Evolutionary conservation across 2,329 filamentous ascomycete genomes (phyloP).

Genomic region (Microascus cirrosus): DNA sequence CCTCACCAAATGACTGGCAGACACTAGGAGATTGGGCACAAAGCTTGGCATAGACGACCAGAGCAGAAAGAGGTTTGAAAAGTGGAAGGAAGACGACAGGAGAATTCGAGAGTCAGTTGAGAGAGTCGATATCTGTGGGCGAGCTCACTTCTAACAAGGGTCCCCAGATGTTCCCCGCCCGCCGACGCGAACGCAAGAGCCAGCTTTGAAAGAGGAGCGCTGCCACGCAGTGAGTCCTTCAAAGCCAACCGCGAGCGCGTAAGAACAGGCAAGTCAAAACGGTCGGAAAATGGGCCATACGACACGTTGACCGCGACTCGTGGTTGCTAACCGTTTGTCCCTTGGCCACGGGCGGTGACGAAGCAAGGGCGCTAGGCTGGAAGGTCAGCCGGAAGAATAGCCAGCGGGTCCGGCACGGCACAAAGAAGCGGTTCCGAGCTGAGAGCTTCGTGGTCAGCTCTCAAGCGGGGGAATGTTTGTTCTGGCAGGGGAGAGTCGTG

Average conservation of each 20-base stretch:
- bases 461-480: not conserved
- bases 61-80: not conserved
- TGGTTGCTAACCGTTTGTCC: not conserved
- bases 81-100: not conserved
- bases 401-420: not conserved
- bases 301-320: not conserved
- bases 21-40: slow-evolving; percentile 2
- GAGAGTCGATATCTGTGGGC: not conserved
- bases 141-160: not conserved
- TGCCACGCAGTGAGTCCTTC: not conserved
- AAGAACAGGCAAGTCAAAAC: not conserved
- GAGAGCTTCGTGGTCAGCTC: not conserved
- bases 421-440: not conserved
- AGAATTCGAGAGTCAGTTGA: not conserved
- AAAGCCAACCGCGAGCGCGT: not conserved
- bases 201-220: not conserved
- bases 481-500: not conserved
- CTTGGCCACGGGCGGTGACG: not conserved
- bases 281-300: not conserved
- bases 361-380: not conserved
- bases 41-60: not conserved
- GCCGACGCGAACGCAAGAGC: not conserved
- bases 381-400: not conserved
- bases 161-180: not conserved
- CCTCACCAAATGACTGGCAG: not conserved